phyloP scores from a whole-genome alignment of 768 basidiomycete genomes.

The Russula compacta region DNA sequence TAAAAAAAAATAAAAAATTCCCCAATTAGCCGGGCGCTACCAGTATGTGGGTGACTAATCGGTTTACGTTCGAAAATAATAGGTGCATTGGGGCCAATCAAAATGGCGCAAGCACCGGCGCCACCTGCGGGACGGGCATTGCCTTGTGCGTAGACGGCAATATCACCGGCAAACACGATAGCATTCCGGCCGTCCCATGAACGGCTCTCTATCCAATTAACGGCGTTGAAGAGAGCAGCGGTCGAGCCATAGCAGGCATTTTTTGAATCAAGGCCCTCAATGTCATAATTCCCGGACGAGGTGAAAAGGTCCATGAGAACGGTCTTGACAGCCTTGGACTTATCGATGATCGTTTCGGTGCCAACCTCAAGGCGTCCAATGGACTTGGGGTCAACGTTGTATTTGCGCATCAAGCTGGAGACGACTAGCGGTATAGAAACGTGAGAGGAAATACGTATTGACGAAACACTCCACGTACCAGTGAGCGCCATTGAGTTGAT shows the following conservation, averaged over 20 bases:
- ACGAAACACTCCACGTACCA: constrained; percentile 41
- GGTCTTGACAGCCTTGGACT: constrained; percentile 98
- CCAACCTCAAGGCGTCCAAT: constrained; percentile 98
- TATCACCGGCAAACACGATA: constrained; percentile 93
- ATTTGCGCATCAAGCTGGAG: constrained; percentile 82
- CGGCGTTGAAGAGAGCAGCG: constrained; percentile 95
- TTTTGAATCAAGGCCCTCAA: constrained; percentile 98
- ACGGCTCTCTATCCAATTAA: constrained; percentile 95
- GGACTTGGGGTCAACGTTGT: constrained; percentile 89
- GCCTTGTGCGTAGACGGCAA: constrained; percentile 97
- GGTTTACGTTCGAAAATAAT: constrained; percentile 88
- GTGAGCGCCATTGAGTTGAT: constrained; percentile 97
- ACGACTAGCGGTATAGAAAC: constrained; percentile 47
- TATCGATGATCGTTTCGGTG: constrained; percentile 99
- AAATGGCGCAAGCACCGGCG: constrained; percentile 89
- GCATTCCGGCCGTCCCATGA: constrained; percentile 98
- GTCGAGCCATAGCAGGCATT: constrained; percentile 99
- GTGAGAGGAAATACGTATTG: constrained; percentile 8
- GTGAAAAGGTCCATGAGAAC: constrained; percentile 98
- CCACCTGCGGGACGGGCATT: constrained; percentile 92
- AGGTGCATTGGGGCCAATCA: constrained; percentile 95
- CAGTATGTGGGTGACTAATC: background rate
- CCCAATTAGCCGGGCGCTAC: background rate
- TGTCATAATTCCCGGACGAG: constrained; percentile 86
- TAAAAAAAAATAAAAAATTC: constrained; percentile 24